phyloP scores from a whole-genome alignment of 768 basidiomycete species.

The Exidia glandulosa region DNA sequence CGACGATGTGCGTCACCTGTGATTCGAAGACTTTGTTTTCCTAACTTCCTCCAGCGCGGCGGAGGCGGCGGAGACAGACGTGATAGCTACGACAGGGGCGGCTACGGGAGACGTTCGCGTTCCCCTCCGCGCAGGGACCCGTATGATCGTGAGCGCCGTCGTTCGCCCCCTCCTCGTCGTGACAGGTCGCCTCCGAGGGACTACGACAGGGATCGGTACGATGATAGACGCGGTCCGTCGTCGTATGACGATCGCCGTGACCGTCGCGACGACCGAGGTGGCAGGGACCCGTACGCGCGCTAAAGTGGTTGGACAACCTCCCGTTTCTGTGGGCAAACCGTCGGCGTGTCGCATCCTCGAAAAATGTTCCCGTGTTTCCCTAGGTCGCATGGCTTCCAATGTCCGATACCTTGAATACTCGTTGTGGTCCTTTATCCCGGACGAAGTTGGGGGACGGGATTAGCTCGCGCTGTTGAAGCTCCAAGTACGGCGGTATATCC shows the following conservation, averaged over 20 bases:
- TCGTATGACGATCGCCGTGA: constrained; percentile 80
- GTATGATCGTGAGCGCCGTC: constrained; percentile 38
- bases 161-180: constrained; percentile 32
- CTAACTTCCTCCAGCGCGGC: constrained; percentile 34
- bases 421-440: not conserved
- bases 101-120: constrained; percentile 64
- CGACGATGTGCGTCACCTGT: constrained; percentile 13
- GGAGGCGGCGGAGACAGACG: constrained; percentile 66
- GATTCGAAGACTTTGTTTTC: constrained; percentile 4
- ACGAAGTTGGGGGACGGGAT: no score
- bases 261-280: constrained; percentile 65
- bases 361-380: not conserved
- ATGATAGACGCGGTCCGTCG: constrained; percentile 80
- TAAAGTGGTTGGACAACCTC: no score
- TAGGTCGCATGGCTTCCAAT: not conserved
- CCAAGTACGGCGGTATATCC: not conserved
- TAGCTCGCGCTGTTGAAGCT: no score
- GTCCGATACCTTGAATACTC: not conserved
- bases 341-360: not conserved
- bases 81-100: constrained; percentile 46
- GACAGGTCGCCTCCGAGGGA: constrained; percentile 82
- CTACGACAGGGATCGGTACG: constrained; percentile 82
- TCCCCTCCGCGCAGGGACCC: constrained; percentile 63
- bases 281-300: constrained; percentile 81
- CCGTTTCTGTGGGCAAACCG: not conserved